Base-by-base conservation (phyloP, 169 alveolate genomes). In the Fabrea salina region DNA sequence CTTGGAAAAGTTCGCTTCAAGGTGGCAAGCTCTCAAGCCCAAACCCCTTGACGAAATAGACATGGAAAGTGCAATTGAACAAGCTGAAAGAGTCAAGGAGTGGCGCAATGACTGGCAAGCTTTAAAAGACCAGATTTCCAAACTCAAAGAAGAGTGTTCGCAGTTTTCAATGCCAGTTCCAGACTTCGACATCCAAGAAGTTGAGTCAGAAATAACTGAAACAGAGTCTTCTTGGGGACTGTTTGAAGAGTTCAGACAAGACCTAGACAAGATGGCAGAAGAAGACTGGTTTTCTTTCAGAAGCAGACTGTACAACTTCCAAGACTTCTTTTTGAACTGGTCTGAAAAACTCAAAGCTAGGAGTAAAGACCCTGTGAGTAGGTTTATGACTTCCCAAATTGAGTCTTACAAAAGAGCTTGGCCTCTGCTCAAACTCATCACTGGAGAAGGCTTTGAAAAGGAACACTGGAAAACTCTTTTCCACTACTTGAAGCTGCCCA, bases 401-500 rank as follows among this genome's bases (percentile, higher is more conserved):
- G 94, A 91, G 37, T 32, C 71, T 5, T 88, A 80, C 74, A 84
- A 86, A 40, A 80, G 87, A 77, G 85, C 91, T 35, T 89, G 83
- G 64, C 95, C 96, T n/a, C 66, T 89, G 3, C 80, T 92, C 35
- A 95, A 93, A 71, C 82, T 91, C 33, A 86, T 92, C 79, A 91
- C 94, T 22, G 98, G 98, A 32, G 98, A 94, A 76, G 95, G 96
- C 33, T 96, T 96, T 74, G 98, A 94, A 82, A 90, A 91, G 64
- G 98, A 96, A 66, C 98, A 96, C 80, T 96, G 98, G 98, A 90
- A 92, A 85, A 83, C 83, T 32, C 86, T 96, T 22, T 93, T 96
- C 86, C 82, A 89, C 35, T 84, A 93, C 77, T 74, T 96, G 39
- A 86, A 91, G 56, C 75, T 92, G 58, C 95, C 93, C 32, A 91